Evolutionary conservation across 2,329 filamentous ascomycete species (phyloP).

Genomic region (Cladosporium sp.): DNA sequence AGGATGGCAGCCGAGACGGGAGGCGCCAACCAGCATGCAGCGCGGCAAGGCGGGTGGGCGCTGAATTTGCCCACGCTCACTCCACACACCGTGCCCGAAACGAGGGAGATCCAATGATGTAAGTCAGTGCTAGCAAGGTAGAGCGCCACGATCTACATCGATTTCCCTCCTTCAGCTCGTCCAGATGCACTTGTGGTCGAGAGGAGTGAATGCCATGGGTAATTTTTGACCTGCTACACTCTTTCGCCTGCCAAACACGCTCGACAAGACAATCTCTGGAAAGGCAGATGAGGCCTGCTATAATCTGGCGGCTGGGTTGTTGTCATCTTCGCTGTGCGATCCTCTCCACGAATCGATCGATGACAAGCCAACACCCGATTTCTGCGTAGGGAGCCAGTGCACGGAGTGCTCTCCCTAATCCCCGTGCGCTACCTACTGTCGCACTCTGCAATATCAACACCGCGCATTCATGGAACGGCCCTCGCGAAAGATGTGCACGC

Average conservation of each 20-base stretch:
- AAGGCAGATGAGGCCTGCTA: too few relatives aligned
- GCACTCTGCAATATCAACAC: neutral
- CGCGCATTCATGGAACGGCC: neutral
- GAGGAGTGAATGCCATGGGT: too few relatives aligned
- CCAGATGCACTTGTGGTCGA: too few relatives aligned
- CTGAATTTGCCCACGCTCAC: neutral
- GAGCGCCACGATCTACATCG: too few relatives aligned
- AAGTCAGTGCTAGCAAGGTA: neutral
- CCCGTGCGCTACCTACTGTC: neutral
- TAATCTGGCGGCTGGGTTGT: too few relatives aligned
- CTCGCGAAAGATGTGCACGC: neutral
- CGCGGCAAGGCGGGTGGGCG: conserved; percentile 1
- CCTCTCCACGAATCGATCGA: conserved; percentile 1
- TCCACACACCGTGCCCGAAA: neutral
- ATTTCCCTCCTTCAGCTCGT: too few relatives aligned
- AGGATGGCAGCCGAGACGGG: conserved; percentile 1
- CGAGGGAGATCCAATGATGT: neutral
- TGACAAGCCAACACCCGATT: neutral
- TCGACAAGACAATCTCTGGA: too few relatives aligned
- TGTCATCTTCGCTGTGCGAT: neutral
- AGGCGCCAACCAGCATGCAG: neutral
- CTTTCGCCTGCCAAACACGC: too few relatives aligned
- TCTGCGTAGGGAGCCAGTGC: neutral
- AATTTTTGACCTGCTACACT: too few relatives aligned
- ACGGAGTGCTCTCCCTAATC: neutral